A percentile compares a stretch with the other conserved stretches of the same genome.
Conservation (phyloP, 1,139 yeast genomes). For the Geotrichum histeridarum region DNA sequence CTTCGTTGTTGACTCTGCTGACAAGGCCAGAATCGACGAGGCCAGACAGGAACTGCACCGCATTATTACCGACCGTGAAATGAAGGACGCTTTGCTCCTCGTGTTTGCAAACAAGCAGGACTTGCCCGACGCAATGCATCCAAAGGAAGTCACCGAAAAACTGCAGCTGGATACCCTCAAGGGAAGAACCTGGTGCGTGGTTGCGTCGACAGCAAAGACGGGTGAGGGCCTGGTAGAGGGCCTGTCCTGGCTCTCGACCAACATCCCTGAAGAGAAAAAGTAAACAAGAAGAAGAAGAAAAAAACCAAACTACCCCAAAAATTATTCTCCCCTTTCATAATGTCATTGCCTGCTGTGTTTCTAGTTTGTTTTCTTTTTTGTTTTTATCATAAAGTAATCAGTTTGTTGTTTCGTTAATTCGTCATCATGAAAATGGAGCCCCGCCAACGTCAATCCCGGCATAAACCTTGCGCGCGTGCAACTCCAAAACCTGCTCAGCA, state of each 20-base stretch:
- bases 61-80: conserved; percentile 73
- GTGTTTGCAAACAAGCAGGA: conserved; percentile 93
- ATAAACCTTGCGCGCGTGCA: conserved; percentile 31
- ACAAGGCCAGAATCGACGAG: conserved; percentile 64
- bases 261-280: conserved; percentile 45
- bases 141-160: conserved; percentile 82
- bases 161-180: conserved; percentile 77
- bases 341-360: background rate
- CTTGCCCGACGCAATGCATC: conserved; percentile 81
- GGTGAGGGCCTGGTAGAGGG: conserved; percentile 92
- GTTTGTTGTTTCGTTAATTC: background rate
- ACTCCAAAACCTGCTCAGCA: conserved; percentile 35
- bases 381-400: background rate
- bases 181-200: conserved; percentile 88
- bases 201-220: conserved; percentile 83
- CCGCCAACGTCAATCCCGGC: conserved; percentile 30
- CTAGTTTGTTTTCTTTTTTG: background rate
- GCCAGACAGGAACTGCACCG: conserved; percentile 73
- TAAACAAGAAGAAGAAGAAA: conserved; percentile 7
- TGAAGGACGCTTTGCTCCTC: conserved; percentile 69
- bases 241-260: conserved; percentile 77
- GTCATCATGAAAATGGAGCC: conserved; percentile 10
- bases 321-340: background rate
- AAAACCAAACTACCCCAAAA: background rate
- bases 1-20: conserved; percentile 83